phyloP scores from a whole-genome alignment of 768 basidiomycete species.

The Coprinopsis strossmayeri region DNA sequence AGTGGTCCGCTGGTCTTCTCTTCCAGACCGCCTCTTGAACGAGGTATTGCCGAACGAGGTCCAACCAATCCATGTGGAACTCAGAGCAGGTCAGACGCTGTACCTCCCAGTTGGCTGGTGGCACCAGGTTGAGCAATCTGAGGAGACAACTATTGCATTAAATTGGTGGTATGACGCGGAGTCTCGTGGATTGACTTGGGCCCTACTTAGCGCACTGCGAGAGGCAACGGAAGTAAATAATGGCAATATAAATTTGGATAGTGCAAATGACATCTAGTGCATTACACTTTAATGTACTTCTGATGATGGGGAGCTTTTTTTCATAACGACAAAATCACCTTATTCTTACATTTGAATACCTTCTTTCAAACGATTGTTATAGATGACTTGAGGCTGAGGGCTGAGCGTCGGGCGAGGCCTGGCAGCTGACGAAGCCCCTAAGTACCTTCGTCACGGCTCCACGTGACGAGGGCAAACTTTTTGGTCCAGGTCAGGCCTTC shows the following conservation, averaged over 20 bases:
- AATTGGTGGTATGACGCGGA: slow-evolving; percentile 93
- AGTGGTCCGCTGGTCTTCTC: slow-evolving; percentile 77
- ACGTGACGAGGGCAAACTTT: too few species aligned
- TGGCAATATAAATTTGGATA: slow-evolving; percentile 31
- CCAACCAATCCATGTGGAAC: slow-evolving; percentile 58
- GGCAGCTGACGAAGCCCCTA: too few species aligned
- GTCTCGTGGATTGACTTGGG: slow-evolving; percentile 64
- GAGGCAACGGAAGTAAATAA: slow-evolving; percentile 30
- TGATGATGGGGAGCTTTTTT: too few species aligned
- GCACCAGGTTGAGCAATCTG: slow-evolving; percentile 79
- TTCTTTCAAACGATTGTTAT: too few species aligned
- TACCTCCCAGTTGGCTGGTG: slow-evolving; percentile 95
- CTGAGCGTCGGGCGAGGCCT: too few species aligned
- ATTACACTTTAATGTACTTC: too few species aligned
- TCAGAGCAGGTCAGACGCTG: slow-evolving; percentile 70
- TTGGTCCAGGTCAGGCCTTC: too few species aligned
- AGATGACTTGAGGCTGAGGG: too few species aligned
- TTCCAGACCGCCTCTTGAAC: slow-evolving; percentile 49
- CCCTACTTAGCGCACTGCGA: slow-evolving; percentile 57
- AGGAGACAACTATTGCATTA: slow-evolving; percentile 56
- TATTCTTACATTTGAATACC: too few species aligned
- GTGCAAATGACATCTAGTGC: too few species aligned
- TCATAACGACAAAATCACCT: too few species aligned
- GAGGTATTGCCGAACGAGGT: slow-evolving; percentile 43
- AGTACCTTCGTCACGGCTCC: too few species aligned